Conservation (phyloP, 306 rosid species). For the Rubus idaeus region DNA sequence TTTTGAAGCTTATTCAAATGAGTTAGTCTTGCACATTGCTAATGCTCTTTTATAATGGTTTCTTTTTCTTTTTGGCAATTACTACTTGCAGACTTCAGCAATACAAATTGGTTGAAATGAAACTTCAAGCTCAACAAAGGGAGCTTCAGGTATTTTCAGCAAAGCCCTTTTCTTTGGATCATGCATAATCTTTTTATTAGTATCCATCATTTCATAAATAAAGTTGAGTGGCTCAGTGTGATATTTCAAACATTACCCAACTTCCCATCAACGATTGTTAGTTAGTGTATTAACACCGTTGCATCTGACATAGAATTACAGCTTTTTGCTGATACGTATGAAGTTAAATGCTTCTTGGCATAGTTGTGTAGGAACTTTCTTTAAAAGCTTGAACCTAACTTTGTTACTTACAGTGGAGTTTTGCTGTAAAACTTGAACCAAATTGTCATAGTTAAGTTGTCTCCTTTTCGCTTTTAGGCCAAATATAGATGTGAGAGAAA, state of each 20-base stretch:
- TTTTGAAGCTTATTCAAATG: background rate
- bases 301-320: background rate
- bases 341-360: background rate
- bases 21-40: background rate
- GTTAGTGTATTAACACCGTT: background rate
- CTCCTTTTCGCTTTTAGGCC: background rate
- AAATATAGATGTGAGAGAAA: background rate
- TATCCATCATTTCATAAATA: background rate
- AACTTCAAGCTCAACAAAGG: constrained; percentile 97
- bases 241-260: background rate
- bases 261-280: background rate
- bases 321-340: background rate
- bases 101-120: constrained; percentile 94
- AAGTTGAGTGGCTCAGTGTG: background rate
- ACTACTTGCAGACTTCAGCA: constrained; percentile 81
- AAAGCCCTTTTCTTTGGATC: background rate
- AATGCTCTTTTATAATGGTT: background rate
- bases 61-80: background rate
- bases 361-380: background rate
- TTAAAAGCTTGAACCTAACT: background rate
- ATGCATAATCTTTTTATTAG: background rate
- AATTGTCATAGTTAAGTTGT: background rate
- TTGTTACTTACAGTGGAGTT: background rate
- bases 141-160: constrained; percentile 59
- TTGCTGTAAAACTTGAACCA: background rate